Evolutionary conservation across 768 basidiomycete species (phyloP).

Genomic region (Tulasnella sp.): DNA sequence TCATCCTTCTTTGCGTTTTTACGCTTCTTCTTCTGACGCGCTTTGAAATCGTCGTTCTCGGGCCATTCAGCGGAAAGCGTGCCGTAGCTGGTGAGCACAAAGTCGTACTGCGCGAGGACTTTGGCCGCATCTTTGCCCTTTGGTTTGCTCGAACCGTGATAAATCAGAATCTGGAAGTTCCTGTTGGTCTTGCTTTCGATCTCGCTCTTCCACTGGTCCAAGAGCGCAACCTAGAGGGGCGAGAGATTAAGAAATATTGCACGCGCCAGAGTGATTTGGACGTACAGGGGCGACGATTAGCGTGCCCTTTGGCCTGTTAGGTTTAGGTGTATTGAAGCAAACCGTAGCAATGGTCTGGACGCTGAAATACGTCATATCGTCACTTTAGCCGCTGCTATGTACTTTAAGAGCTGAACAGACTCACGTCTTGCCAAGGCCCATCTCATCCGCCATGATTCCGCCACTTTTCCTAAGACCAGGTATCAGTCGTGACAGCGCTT

Average conservation of each 20-base stretch:
- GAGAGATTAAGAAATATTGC: background rate
- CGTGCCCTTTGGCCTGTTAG: conserved; percentile 33
- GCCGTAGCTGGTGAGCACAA: conserved; percentile 56
- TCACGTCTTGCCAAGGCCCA: conserved; percentile 30
- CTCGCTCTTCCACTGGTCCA: conserved; percentile 33
- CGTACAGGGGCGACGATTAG: conserved; percentile 36
- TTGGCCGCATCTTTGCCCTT: conserved; percentile 32
- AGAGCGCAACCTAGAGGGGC: conserved; percentile 33
- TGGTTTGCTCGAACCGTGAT: conserved; percentile 34
- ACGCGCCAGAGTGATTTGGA: background rate
- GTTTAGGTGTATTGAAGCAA: conserved; percentile 32
- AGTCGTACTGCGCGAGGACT: conserved; percentile 54
- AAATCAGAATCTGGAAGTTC: conserved; percentile 32
- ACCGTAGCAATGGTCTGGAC: conserved; percentile 36
- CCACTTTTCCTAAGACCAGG: conserved; percentile 15
- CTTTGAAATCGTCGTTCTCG: conserved; percentile 26
- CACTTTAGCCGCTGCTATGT: background rate
- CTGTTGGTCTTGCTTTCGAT: conserved; percentile 35
- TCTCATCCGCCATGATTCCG: conserved; percentile 30
- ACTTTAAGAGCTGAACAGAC: background rate
- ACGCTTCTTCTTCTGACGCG: conserved; percentile 31
- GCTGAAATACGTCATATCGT: conserved; percentile 28
- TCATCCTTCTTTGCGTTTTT: conserved; percentile 33
- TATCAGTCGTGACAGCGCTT: background rate
- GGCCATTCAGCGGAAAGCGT: conserved; percentile 34